phyloP scores from a whole-genome alignment of 1,284 basidiomycete genomes.

The Bjerkandera adusta region DNA sequence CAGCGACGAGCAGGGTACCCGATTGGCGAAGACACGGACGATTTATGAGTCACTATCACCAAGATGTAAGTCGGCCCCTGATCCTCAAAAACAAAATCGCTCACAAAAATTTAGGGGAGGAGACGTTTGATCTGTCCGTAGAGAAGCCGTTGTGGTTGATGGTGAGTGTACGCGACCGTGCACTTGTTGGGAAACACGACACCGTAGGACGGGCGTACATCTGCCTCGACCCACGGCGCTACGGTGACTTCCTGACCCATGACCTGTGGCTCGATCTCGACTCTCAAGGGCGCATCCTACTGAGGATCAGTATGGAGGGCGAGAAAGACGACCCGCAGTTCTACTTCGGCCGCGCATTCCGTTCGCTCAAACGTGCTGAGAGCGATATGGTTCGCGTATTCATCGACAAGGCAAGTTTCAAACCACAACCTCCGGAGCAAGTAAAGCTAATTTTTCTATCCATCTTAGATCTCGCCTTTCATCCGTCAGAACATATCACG shows the following conservation, averaged over 20 bases:
- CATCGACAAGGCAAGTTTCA: constrained; percentile 83
- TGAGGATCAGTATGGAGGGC: constrained; percentile 96
- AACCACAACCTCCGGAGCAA: no score
- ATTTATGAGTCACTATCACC: constrained; percentile 91
- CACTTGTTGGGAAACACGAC: constrained; percentile 87
- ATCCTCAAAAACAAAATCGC: constrained; percentile 4
- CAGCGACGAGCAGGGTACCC: constrained; percentile 88
- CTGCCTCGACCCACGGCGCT: constrained; percentile 87
- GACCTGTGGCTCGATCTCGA: constrained; percentile 95
- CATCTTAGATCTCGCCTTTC: constrained; percentile 85
- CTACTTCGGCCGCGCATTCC: constrained; percentile 95
- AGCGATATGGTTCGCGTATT: constrained; percentile 96
- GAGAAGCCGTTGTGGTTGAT: constrained; percentile 92
- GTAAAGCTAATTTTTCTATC: background rate
- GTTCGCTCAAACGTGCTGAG: constrained; percentile 92
- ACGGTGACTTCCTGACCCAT: constrained; percentile 87
- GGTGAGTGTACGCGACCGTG: constrained; percentile 91
- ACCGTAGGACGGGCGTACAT: constrained; percentile 91
- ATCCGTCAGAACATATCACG: constrained; percentile 90
- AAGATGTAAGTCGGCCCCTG: constrained; percentile 63
- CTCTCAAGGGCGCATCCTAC: constrained; percentile 79
- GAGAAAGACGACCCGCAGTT: constrained; percentile 98
- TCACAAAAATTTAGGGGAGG: constrained; percentile 69
- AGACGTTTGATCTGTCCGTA: constrained; percentile 94
- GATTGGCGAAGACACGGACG: constrained; percentile 93